Base-by-base conservation (phyloP, 2,329 filamentous ascomycete species). In the Cladosporium colombiae region DNA sequence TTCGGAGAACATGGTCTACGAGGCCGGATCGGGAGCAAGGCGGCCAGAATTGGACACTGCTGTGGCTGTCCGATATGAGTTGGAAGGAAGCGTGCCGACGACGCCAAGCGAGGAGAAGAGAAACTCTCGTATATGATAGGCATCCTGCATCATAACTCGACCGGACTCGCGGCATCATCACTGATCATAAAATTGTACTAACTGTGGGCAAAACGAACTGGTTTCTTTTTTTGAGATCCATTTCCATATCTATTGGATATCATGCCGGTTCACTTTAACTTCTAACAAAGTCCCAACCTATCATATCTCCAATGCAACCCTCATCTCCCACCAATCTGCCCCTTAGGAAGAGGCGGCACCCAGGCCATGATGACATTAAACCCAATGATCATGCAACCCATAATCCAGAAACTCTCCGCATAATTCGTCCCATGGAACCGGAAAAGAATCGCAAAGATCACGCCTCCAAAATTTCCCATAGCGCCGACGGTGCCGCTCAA, bases 381-480 rank as follows among this genome's bases (percentile, higher is more conserved):
- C 0, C 71, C 87, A 66, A 95, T 86, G 68, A 86, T 86, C 27
- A 95, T 87, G 37, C 88, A 80, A 1, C 92, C 92, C 71, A 92
- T 91, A 65, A 94, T 88, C 91, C 91, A 93, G 21, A 69, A 65
- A 21, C 57, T 86, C 74, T 83, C 87, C 16, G 83, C 85, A 73
- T 92, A 94, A 72, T 89, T 79, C 1, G 80, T 85, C 10, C 87
- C 88, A 58, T 85, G 81, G 78, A 92, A 93, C 60, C 91, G 83
- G 82, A 92, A 95, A 74, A 91, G 86, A 74, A 94, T 85, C 25
- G 91, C 89, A 73, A 93, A 95, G 58, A 93, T 77, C 57, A 96
- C 86, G 11, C 92, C 92, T 5, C 92, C 92, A 18, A 96, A 78
- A 73, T 96, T 96, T 1, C 44, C 58, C 55, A 52, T 83, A 0